Percentiles rank a stretch among this genome's conserved stretches.
These are phyloP conservation scores for Elongisporangium anandrum DNA, from an alignment of 352 stramenopile genomes.

Conservation along the genomic window DNA sequence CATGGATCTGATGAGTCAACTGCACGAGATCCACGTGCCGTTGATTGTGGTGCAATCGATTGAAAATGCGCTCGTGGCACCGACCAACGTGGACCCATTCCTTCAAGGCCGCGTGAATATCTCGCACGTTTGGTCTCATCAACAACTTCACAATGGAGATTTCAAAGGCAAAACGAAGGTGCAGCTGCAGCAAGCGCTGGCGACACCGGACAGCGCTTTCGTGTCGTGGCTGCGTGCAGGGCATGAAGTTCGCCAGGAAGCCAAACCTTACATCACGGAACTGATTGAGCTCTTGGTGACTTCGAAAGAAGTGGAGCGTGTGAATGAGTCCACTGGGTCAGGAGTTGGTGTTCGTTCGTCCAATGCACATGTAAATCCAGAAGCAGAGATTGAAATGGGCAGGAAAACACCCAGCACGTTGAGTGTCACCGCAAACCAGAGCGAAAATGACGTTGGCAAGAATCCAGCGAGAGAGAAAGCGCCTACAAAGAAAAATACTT, in stretches of 20 bases:
- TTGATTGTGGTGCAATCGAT: slow-evolving; percentile 87
- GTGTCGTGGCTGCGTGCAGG: slow-evolving; percentile 86
- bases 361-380: neutral
- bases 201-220: slow-evolving; percentile 61
- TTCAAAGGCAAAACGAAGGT: slow-evolving; percentile 44
- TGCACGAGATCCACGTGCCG: slow-evolving; percentile 59
- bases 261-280: slow-evolving; percentile 75
- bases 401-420: slow-evolving; percentile 1
- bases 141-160: slow-evolving; percentile 45
- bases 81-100: slow-evolving; percentile 89
- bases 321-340: slow-evolving; percentile 1
- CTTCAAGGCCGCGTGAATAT: slow-evolving; percentile 72
- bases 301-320: slow-evolving; percentile 21
- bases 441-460: neutral
- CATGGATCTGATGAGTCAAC: slow-evolving; percentile 49
- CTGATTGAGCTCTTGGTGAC: slow-evolving; percentile 80
- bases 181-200: slow-evolving; percentile 50
- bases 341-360: neutral
- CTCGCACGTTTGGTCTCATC: slow-evolving; percentile 74
- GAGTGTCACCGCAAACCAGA: neutral
- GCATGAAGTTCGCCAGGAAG: slow-evolving; percentile 87
- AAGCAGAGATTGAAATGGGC: neutral
- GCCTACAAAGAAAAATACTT: neutral
- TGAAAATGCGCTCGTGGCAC: slow-evolving; percentile 84
- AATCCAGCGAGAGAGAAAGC: neutral